Percentiles rank a stretch among this genome's conserved stretches.
Evolutionary conservation across 805 yeast genomes (phyloP).

Genomic region (Komagataella pseudopastoris): DNA sequence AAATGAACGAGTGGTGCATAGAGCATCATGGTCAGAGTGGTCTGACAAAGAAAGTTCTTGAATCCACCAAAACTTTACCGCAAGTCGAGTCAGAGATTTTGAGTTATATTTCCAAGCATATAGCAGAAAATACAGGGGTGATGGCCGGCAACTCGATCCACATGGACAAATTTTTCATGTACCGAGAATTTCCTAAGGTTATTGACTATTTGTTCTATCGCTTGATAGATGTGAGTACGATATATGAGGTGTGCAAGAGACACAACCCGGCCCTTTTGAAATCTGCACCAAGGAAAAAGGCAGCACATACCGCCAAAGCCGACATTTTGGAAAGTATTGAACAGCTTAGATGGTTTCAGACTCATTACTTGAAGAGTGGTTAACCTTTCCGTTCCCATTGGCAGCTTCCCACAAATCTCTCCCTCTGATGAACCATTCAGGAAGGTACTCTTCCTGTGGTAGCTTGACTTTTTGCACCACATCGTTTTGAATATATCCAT

Average conservation of each 20-base stretch:
- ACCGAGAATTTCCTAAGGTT: constrained; percentile 70
- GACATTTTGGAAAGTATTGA: constrained; percentile 85
- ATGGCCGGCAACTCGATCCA: constrained; percentile 90
- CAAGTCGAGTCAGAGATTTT: constrained; percentile 57
- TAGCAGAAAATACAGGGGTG: constrained; percentile 47
- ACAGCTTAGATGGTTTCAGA: constrained; percentile 67
- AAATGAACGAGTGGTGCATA: constrained; percentile 84
- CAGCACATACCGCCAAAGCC: constrained; percentile 73
- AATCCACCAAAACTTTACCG: constrained; percentile 34
- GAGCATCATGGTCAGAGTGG: constrained; percentile 73
- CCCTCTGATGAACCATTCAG: constrained; percentile 60
- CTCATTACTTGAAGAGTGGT: constrained; percentile 37
- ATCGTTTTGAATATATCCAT: constrained; percentile 16
- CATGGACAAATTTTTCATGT: constrained; percentile 79
- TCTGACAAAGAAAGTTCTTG: constrained; percentile 55
- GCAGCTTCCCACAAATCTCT: constrained; percentile 49
- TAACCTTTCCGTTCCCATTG: constrained; percentile 6
- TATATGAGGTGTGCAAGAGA: constrained; percentile 69
- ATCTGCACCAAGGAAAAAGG: constrained; percentile 46
- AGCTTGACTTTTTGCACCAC: constrained; percentile 30
- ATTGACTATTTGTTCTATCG: constrained; percentile 55
- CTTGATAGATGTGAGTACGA: constrained; percentile 77
- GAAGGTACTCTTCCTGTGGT: constrained; percentile 54
- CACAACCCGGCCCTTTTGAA: constrained; percentile 55
- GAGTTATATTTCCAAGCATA: constrained; percentile 40